Evolutionary conservation across 2,329 filamentous ascomycete species (phyloP).

Genomic region (Cordyceps militaris): DNA sequence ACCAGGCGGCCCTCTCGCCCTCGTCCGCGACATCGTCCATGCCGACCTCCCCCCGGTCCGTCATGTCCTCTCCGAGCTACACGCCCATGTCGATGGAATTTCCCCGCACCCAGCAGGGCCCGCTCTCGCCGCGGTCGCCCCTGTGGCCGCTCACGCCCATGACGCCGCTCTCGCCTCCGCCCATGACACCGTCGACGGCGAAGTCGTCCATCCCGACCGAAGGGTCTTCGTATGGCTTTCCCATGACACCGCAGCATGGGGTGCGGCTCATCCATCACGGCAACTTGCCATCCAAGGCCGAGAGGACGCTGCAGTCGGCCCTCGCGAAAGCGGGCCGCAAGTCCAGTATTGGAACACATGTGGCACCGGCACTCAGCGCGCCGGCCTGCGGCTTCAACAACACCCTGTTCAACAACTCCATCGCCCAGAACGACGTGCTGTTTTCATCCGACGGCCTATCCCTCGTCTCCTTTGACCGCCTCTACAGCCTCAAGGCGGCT

Average conservation of each 20-base stretch:
- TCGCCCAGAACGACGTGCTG: slow-evolving; percentile 53
- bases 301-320: slow-evolving; percentile 39
- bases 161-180: slow-evolving; percentile 34
- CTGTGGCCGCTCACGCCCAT: slow-evolving; percentile 34
- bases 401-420: slow-evolving; percentile 48
- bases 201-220: slow-evolving; percentile 31
- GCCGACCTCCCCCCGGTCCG: slow-evolving; percentile 16
- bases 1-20: slow-evolving; percentile 8
- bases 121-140: slow-evolving; percentile 33
- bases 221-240: slow-evolving; percentile 26
- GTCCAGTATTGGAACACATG: not conserved
- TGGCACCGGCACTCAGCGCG: slow-evolving; percentile 38
- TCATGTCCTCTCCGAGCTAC: slow-evolving; percentile 27
- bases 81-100: slow-evolving; percentile 24
- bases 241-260: slow-evolving; percentile 17
- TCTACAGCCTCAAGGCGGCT: slow-evolving; percentile 58
- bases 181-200: slow-evolving; percentile 42
- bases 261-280: slow-evolving; percentile 45
- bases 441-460: slow-evolving; percentile 55
- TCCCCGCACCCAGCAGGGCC: slow-evolving; percentile 23
- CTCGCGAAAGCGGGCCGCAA: slow-evolving; percentile 39
- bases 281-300: slow-evolving; percentile 38
- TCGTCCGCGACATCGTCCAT: slow-evolving; percentile 14
- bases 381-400: slow-evolving; percentile 39
- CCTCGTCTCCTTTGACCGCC: slow-evolving; percentile 51